Conservation (phyloP, 164 flowering plant species). For the Taxillus chinensis region DNA sequence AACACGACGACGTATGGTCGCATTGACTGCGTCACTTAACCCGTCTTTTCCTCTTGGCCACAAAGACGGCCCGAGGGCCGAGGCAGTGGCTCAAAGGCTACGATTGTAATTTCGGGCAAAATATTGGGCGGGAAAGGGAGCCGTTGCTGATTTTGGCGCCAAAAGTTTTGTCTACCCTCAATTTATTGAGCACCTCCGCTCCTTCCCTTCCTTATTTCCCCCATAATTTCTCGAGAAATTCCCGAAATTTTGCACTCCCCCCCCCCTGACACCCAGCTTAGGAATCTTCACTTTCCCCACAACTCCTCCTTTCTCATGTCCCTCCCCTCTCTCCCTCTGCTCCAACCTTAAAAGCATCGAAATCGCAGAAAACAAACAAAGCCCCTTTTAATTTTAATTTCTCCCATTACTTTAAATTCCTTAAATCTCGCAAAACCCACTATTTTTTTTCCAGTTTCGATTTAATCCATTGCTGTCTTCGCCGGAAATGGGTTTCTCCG, state of each 20-base stretch:
- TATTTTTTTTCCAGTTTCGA: background rate
- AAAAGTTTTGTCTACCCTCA: conserved; percentile 49
- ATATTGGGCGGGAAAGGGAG: conserved; percentile 44
- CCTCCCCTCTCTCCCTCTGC: background rate
- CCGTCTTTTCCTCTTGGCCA: too few species aligned
- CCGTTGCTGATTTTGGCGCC: conserved; percentile 57
- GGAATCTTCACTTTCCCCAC: too few species aligned
- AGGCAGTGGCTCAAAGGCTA: conserved; percentile 1
- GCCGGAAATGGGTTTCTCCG: conserved; percentile 26
- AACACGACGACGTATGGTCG: too few species aligned
- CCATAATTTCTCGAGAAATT: background rate
- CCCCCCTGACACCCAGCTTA: background rate
- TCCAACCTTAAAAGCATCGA: background rate
- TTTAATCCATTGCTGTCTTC: conserved; percentile 5
- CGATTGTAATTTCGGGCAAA: conserved; percentile 7
- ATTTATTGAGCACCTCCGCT: conserved; percentile 33
- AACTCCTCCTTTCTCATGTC: background rate
- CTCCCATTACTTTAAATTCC: background rate
- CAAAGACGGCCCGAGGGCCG: background rate
- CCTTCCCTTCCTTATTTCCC: background rate
- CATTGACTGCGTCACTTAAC: too few species aligned
- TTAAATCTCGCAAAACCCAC: conserved; percentile 1
- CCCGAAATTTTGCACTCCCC: background rate
- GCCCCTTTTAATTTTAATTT: conserved; percentile 20
- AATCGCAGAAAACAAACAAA: background rate